Base-by-base conservation (phyloP, 345 rosid species). In the Cochlearia excelsa region DNA sequence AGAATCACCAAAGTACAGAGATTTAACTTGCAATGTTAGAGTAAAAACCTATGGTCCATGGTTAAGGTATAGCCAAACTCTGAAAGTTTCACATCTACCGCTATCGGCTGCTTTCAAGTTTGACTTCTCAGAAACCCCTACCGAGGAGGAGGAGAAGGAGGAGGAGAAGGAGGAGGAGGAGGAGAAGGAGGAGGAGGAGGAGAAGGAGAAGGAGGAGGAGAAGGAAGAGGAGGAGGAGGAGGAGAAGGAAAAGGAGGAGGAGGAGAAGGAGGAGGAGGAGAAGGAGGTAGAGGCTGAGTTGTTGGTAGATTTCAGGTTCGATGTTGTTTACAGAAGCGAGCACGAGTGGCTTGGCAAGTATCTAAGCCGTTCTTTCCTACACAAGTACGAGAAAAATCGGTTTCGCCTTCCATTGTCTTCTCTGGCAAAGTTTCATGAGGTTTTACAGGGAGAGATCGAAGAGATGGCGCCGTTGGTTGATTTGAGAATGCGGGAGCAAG, bases 21-120 rank as follows among this genome's bases (percentile, higher is more conserved):
- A n/a, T 27, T 26, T 46, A 46, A 46, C 51, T 46, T 10, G 51
- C 26, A 33, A 51, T 7, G 3, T 46, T 23, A 34, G 9, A 35
- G 35, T 30, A 6, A 52, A 34, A n/a, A 34, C 57, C 23, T 52
- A 52, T 52, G 57, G 57, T 52, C 57, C 57, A 31, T 51, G 56
- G 56, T 41, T 33, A 31, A 51, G 51, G 31, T 1, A 26, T 4
- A 1, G 23, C 11, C n/a, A 9, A 2, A 1, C 16, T 41, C n/a
- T 10, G 11, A 3, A 0, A 5, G 2, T 0, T 41, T 1, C 6
- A 10, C 2, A 2, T 11, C 11, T 7, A 42, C 8, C 46, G 11
- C 1, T 1, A 7, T 5, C 29, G 48, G 48, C 2, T 4, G 26
- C 0, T 5, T 23, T 45, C 48, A 3, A 45, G 29, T 2, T 6